Evolutionary conservation across 2,329 filamentous ascomycete genomes (phyloP).

Genomic region (Scytalidium lignicola): DNA sequence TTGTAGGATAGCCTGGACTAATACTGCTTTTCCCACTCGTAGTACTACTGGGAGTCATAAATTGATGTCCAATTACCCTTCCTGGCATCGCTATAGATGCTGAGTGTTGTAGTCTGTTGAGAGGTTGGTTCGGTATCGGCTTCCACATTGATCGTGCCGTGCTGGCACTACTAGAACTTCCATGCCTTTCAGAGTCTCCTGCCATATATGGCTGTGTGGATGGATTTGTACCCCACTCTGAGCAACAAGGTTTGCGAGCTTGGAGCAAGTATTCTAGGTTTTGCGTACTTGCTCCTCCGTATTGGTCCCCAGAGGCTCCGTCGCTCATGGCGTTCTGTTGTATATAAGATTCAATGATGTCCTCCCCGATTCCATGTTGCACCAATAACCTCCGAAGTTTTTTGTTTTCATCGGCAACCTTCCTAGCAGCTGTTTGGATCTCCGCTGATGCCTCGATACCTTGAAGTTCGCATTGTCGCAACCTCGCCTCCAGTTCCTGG

Average conservation of each 20-base stretch:
- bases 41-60: conserved; percentile 17
- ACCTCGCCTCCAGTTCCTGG: conserved; percentile 60
- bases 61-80: conserved; percentile 15
- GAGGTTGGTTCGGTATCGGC: conserved; percentile 11
- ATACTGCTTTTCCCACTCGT: conserved; percentile 15
- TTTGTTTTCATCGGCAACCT: conserved; percentile 65
- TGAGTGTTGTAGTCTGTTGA: conserved; percentile 5
- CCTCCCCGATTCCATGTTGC: conserved; percentile 51
- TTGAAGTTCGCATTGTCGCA: conserved; percentile 57
- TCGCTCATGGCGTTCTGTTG: conserved; percentile 9
- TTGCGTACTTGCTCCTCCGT: conserved; percentile 15
- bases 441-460: conserved; percentile 67
- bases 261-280: conserved; percentile 22
- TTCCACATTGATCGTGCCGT: conserved; percentile 21
- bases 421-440: conserved; percentile 64
- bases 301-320: conserved; percentile 6
- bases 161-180: conserved; percentile 18
- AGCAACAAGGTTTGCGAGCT: conserved; percentile 16
- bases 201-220: conserved; percentile 1
- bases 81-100: conserved; percentile 5
- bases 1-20: conserved; percentile 7
- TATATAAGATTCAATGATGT: conserved; percentile 38
- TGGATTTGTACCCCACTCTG: conserved; percentile 8
- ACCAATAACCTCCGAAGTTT: conserved; percentile 55
- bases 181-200: conserved; percentile 9